phyloP scores from a whole-genome alignment of 768 basidiomycete species.

The Leccinum incarnatum region DNA sequence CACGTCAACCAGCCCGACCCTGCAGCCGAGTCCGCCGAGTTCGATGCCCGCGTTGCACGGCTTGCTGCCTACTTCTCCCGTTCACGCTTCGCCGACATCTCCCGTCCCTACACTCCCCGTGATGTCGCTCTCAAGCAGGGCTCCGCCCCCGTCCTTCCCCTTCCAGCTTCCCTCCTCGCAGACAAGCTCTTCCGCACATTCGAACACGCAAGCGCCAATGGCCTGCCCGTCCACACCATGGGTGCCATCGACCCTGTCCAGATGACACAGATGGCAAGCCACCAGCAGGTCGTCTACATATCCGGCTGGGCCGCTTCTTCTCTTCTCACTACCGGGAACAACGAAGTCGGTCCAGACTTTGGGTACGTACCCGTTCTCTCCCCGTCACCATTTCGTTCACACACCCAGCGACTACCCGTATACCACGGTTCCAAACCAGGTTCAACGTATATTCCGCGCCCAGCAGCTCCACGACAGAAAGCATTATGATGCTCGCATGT shows the following conservation, averaged over 20 bases:
- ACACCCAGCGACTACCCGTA: slow-evolving; percentile 83
- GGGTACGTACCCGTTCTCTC: slow-evolving; percentile 44
- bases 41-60: slow-evolving; percentile 58
- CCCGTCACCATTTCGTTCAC: neutral
- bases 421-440: slow-evolving; percentile 94
- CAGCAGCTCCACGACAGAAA: slow-evolving; percentile 93
- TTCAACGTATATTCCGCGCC: slow-evolving; percentile 86
- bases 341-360: slow-evolving; percentile 90
- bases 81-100: slow-evolving; percentile 70
- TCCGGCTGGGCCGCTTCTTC: slow-evolving; percentile 91
- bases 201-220: slow-evolving; percentile 55
- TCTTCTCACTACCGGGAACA: slow-evolving; percentile 83
- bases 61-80: slow-evolving; percentile 72
- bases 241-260: slow-evolving; percentile 92
- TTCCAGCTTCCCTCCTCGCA: slow-evolving; percentile 74
- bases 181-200: slow-evolving; percentile 81
- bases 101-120: slow-evolving; percentile 76
- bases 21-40: slow-evolving; percentile 55
- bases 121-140: slow-evolving; percentile 89
- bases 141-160: slow-evolving; percentile 72
- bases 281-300: slow-evolving; percentile 88
- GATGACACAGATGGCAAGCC: slow-evolving; percentile 90
- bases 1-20: slow-evolving; percentile 57
- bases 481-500: slow-evolving; percentile 83
- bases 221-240: slow-evolving; percentile 82